These are phyloP conservation scores for Pontederia crassipes DNA, from an alignment of 176 grass and related monocot species.

Conservation along the genomic window DNA sequence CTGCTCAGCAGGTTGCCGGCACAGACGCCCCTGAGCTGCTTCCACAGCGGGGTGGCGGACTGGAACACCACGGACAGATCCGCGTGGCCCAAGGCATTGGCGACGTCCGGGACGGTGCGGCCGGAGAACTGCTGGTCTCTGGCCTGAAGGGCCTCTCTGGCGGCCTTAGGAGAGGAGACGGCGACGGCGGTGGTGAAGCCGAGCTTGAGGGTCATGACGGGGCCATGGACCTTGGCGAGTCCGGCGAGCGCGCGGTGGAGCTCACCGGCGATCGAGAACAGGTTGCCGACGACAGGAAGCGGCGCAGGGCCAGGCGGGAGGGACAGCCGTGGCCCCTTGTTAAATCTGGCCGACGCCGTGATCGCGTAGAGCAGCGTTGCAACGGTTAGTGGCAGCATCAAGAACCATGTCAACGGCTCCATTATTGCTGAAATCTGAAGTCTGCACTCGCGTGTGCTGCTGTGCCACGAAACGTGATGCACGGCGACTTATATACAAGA, in stretches of 20 bases:
- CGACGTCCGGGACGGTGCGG: conserved; percentile 35
- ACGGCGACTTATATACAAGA: no score
- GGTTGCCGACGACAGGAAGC: not conserved
- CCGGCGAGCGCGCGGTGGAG: no score
- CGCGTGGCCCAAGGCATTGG: conserved; percentile 24
- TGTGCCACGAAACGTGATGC: no score
- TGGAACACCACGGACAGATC: conserved; percentile 37
- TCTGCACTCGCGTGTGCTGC: no score
- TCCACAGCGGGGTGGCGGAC: conserved; percentile 41
- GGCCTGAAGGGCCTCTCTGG: conserved; percentile 46
- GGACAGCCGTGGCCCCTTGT: no score
- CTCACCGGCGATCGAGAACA: no score
- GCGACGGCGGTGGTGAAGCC: conserved; percentile 43
- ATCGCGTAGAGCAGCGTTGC: no score
- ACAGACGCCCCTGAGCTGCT: conserved; percentile 22
- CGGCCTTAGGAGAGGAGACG: conserved; percentile 34
- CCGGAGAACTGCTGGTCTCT: conserved; percentile 35
- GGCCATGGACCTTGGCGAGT: no score
- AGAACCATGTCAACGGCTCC: no score
- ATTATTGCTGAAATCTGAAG: no score
- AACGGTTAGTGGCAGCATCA: no score
- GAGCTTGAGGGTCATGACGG: conserved; percentile 40
- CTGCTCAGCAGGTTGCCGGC: not conserved
- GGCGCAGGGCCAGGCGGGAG: not conserved
- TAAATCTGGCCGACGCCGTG: no score